Base-by-base conservation (phyloP, 352 stramenopile species). In the Phytophthora cajani region DNA sequence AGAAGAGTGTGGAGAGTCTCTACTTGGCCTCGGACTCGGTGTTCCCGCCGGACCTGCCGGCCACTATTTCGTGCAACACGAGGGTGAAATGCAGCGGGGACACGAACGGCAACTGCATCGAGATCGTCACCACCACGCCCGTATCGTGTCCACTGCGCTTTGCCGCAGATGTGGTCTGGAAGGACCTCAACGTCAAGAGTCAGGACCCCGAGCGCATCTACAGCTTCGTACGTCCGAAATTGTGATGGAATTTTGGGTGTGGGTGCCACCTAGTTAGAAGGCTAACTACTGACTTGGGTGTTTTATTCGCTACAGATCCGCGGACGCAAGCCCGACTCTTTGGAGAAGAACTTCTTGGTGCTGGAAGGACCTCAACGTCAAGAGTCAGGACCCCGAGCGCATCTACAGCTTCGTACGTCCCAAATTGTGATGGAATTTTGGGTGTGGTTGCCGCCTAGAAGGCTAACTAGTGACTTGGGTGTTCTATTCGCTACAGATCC, bases 281-380 rank as follows among this genome's bases (percentile, higher is more conserved):
- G 12, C 27, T 61, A 14, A 49, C 40, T 21, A 5, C 1, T 44
- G 46, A 27, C 40, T 49, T 44, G 42, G 46, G 3, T 19, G 11
- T 30, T 9, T 3, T 53, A 9, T 14, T 11, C 21, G 25, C 9
- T 64, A 7, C 17, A 77, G 70, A 74, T 77, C 57, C 70, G 67
- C 19, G 67, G 70, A 52, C 55, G 70, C 36, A 77, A 77, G 9
- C 65, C 70, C 6, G 52, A 80, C 21, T 80, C 73, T 2, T 19
- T 76, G 40, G 73, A 80, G 51, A 80, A 80, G 52, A 80, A 80
- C 49, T 80, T 80, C 50, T 30, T 80, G 52, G 52, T 76, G 40
- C n/a, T n/a, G n/a, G n/a, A n/a, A n/a, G n/a, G n/a, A n/a, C n/a
- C n/a, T n/a, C n/a, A n/a, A n/a, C n/a, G n/a, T n/a, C n/a, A n/a